A percentile compares a stretch with the other conserved stretches of the same genome.
phyloP scores from a whole-genome alignment of 2,329 filamentous ascomycete genomes.

The Trichoderma harzianum region DNA sequence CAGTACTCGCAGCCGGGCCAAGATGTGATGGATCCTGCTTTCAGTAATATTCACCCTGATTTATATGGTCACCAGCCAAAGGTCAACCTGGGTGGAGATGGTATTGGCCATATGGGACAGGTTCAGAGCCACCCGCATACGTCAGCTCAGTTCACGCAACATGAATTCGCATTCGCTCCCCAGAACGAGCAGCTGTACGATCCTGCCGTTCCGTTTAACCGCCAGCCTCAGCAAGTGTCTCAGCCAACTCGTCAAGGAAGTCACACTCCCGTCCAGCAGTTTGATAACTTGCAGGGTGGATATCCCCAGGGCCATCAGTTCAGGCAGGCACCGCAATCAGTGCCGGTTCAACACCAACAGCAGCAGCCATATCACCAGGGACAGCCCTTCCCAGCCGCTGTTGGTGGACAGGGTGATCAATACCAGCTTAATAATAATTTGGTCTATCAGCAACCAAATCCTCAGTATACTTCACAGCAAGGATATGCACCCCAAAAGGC shows the following conservation, averaged over 20 bases:
- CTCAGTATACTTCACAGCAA: constrained; percentile 17
- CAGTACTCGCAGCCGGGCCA: constrained; percentile 32
- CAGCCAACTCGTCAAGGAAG: constrained; percentile 32
- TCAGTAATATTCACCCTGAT: constrained; percentile 37
- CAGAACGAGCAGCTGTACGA: constrained; percentile 34
- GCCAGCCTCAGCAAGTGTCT: constrained; percentile 34
- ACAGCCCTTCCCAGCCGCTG: constrained; percentile 26
- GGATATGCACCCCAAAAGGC: constrained; percentile 23
- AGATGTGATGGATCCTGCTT: constrained; percentile 38
- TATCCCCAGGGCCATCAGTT: constrained; percentile 29
- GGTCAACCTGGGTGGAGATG: constrained; percentile 25
- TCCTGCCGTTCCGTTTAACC: constrained; percentile 30
- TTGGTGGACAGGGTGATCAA: constrained; percentile 26
- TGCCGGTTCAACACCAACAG: constrained; percentile 30
- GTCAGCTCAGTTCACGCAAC: constrained; percentile 34
- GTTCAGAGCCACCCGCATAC: constrained; percentile 31
- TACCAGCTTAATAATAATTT: constrained; percentile 21
- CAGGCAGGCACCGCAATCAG: constrained; percentile 28
- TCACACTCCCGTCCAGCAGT: constrained; percentile 33
- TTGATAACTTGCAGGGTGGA: constrained; percentile 28
- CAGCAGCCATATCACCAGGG: constrained; percentile 27
- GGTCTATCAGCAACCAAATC: constrained; percentile 19
- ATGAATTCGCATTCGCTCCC: constrained; percentile 34
- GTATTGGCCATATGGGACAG: constrained; percentile 26
- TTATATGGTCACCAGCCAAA: constrained; percentile 38